Percentiles rank a stretch among this genome's conserved stretches.
Conservation (phyloP, 192 early-diverging fungal genomes). For the Mortierella alpina region DNA sequence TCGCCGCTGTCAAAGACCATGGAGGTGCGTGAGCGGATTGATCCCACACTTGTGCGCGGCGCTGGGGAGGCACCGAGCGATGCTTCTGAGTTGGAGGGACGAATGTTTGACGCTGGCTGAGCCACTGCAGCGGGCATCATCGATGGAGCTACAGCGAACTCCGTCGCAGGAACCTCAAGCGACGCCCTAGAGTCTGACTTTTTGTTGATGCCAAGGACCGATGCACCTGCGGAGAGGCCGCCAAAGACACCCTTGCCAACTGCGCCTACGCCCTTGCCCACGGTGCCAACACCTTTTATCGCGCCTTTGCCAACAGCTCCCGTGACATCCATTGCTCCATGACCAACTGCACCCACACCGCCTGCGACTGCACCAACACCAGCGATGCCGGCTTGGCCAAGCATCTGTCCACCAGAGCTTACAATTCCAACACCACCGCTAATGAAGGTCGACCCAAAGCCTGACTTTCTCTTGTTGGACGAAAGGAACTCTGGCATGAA, state of each 20-base stretch:
- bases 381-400: constrained; percentile 50
- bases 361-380: constrained; percentile 35
- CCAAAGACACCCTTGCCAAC: constrained; percentile 54
- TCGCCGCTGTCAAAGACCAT: constrained; percentile 43
- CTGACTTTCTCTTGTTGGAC: constrained; percentile 16
- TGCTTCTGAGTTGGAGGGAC: constrained; percentile 19
- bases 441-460: constrained; percentile 67
- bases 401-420: constrained; percentile 53
- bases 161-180: constrained; percentile 53
- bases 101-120: not conserved
- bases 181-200: constrained; percentile 19
- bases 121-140: not conserved
- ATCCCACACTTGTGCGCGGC: constrained; percentile 34
- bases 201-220: constrained; percentile 29
- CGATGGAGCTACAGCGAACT: not conserved
- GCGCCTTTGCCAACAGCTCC: constrained; percentile 38
- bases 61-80: constrained; percentile 19
- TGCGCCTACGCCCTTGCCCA: constrained; percentile 32
- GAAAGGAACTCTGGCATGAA: constrained; percentile 64
- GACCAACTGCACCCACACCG: constrained; percentile 39
- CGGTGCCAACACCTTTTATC: constrained; percentile 47
- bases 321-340: constrained; percentile 28
- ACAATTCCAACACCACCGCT: constrained; percentile 68
- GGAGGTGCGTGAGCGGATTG: constrained; percentile 34
- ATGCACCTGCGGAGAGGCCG: constrained; percentile 34